Evolutionary conservation across 352 stramenopile species (phyloP), one percentile per base, ranked within the genome.

Genomic region (Phytopythium helicoides): DNA sequence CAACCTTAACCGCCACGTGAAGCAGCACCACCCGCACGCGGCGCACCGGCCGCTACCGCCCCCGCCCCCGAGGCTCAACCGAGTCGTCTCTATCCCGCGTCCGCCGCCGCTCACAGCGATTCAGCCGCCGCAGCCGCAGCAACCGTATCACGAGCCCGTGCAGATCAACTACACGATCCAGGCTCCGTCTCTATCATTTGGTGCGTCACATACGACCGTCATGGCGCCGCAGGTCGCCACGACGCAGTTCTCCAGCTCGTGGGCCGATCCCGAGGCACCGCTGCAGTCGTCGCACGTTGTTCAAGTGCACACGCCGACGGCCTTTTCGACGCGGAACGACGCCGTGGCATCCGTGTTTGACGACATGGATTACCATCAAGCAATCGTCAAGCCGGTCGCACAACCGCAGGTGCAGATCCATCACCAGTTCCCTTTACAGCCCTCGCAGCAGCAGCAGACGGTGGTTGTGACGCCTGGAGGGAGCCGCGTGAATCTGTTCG

Each of bases 311-410:
- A 51, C 45, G 9, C 45, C 45, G 8, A 51, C 45, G n/a, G 45
- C 16, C 16, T 51, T 51, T 15, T 25, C 26, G 0, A 60, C 28
- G 40, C 54, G 59, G 5, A 68, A 58, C 41, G 58, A 74, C 26
- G 54, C 66, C 39, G 25, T 70, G 21, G 64, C 64, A 10, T 66
- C 64, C 41, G 73, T 76, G 25, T 79, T 76, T 22, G 63, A 76
- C 25, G 69, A 73, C 9, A 60, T 72, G 47, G 64, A 72, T 31
- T 67, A 59, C 47, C 31, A 51, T 6, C 11, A 26, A 10, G 7
- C 28, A 15, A 10, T 40, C 15, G 18, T 21, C n/a, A 51, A 38
- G 14, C 37, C 51, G 33, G 44, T 48, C 2, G 55, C 55, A 3
- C 60, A 46, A 21, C 49, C 49, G 15, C 58, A 63, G 23, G 19